phyloP scores from a whole-genome alignment of 768 basidiomycete genomes.

The Tulasnella sp. region DNA sequence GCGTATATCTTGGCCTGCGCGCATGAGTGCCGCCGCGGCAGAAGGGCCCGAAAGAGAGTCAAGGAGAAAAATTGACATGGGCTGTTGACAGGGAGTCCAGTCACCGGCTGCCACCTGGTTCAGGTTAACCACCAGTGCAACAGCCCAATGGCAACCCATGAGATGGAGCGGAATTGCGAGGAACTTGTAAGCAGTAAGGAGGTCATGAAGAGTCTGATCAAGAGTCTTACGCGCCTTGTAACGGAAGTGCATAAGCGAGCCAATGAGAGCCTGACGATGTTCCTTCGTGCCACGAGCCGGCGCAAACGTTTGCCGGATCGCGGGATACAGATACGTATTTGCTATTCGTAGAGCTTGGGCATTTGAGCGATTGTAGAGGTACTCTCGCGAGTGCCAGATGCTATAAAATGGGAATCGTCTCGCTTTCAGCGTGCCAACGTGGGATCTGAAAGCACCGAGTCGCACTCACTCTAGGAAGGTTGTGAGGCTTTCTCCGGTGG shows the following conservation, averaged over 20 bases:
- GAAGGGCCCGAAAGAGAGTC: not conserved
- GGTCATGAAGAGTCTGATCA: not conserved
- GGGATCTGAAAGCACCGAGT: too few species aligned
- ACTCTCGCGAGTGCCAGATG: not conserved
- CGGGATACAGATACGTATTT: not conserved
- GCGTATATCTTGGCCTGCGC: not conserved
- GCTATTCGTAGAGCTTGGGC: not conserved
- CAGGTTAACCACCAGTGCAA: not conserved
- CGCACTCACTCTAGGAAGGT: not conserved
- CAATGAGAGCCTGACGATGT: not conserved
- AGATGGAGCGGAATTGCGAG: not conserved
- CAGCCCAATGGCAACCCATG: not conserved
- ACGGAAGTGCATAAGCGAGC: not conserved
- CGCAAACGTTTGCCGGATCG: not conserved
- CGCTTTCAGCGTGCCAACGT: too few species aligned
- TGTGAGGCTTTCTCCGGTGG: not conserved
- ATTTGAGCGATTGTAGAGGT: not conserved
- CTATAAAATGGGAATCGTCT: not conserved
- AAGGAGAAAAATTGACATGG: not conserved
- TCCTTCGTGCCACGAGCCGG: too few species aligned
- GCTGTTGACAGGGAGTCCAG: not conserved
- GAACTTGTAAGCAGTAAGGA: not conserved
- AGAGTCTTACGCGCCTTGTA: not conserved
- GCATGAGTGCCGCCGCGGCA: not conserved
- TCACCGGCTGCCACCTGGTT: not conserved